Conservation (phyloP, 179 eudicot species). For the Amaranthus tricolor region DNA sequence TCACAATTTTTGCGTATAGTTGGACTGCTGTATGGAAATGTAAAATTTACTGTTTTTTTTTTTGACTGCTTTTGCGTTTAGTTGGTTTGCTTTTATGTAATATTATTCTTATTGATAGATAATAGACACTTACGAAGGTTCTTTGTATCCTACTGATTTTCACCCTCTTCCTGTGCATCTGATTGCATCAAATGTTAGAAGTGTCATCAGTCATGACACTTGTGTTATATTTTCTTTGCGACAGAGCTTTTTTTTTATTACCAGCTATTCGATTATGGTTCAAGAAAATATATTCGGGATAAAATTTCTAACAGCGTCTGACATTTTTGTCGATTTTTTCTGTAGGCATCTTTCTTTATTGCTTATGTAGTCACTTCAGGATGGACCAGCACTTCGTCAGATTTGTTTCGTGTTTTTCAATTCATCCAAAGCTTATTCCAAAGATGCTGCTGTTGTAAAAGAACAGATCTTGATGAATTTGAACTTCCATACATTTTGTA, state of each 20-base stretch:
- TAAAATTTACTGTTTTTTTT: not conserved
- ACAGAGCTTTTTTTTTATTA: not conserved
- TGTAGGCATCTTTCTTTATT: slow-evolving; percentile 91
- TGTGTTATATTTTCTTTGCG: not conserved
- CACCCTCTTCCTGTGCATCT: too few relatives aligned
- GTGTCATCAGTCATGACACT: too few relatives aligned
- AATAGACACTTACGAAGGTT: too few relatives aligned
- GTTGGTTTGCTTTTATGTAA: too few relatives aligned
- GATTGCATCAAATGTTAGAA: too few relatives aligned
- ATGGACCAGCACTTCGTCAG: slow-evolving; percentile 79
- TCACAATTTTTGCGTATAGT: not conserved
- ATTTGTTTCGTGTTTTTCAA: slow-evolving; percentile 57
- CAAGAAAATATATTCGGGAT: not conserved
- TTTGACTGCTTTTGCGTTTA: not conserved
- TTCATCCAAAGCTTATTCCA: slow-evolving; percentile 41
- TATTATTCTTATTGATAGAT: too few relatives aligned
- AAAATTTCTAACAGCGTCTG: not conserved
- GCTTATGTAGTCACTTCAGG: slow-evolving; percentile 96
- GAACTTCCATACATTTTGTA: slow-evolving; percentile 68
- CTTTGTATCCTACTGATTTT: too few relatives aligned
- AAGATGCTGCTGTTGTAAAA: slow-evolving; percentile 38
- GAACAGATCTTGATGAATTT: slow-evolving; percentile 37
- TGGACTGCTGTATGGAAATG: not conserved
- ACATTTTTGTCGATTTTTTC: slow-evolving; percentile 1
- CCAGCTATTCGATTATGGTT: slow-evolving; percentile 4